A percentile compares a stretch with the other conserved stretches of the same genome.
These are phyloP conservation scores for Glycyrrhiza uralensis DNA, from an alignment of 306 rosid species.

Conservation along the genomic window DNA sequence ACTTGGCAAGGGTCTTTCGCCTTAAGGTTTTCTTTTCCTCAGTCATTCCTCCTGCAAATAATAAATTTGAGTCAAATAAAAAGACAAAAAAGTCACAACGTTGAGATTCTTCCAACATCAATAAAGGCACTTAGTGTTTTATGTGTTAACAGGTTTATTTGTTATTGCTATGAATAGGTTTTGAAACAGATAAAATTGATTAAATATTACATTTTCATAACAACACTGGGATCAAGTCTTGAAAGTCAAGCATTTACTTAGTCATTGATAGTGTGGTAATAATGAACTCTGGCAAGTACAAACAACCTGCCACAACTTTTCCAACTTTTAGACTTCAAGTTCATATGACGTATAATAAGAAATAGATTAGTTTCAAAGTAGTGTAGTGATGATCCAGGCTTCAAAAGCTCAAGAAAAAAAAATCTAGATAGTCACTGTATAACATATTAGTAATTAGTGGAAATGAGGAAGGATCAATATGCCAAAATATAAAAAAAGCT, in stretches of 20 bases:
- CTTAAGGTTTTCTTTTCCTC: slow-evolving; percentile 69
- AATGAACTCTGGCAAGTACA: not conserved
- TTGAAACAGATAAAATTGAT: not conserved
- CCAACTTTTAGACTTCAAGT: slow-evolving; percentile 4
- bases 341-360: not conserved
- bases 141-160: not conserved
- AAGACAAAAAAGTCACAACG: not conserved
- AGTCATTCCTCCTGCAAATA: slow-evolving; percentile 78
- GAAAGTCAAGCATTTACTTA: not conserved
- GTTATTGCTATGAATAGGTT: not conserved
- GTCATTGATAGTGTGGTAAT: not conserved
- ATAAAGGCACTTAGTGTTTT: not conserved
- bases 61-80: slow-evolving; percentile 8
- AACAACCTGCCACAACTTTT: not conserved
- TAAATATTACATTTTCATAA: not conserved
- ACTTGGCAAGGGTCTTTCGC: slow-evolving; percentile 85
- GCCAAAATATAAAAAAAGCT: not conserved
- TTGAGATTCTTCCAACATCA: slow-evolving; percentile 14
- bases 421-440: not conserved
- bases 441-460: not conserved
- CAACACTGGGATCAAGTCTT: not conserved
- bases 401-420: slow-evolving; percentile 3
- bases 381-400: not conserved
- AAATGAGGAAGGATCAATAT: not conserved
- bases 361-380: not conserved